Evolutionary conservation across 106 monocot genomes (phyloP), one percentile per base, ranked within the genome.

Genomic region (Platanthera zijinensis): DNA sequence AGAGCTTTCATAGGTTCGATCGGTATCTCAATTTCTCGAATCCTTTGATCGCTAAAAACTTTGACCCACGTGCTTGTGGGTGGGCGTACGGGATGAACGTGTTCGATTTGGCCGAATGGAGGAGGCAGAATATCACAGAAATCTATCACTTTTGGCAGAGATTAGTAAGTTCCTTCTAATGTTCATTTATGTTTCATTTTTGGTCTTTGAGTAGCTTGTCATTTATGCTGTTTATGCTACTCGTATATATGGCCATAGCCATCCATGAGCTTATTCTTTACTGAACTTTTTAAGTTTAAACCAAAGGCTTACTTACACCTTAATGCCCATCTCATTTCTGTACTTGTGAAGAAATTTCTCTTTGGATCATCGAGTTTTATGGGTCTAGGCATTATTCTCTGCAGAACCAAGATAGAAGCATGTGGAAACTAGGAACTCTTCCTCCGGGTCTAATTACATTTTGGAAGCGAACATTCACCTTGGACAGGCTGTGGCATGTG

Each of bases 51-150:
- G 78, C 85, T 32, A 88, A 88, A 57, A 88, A 83, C 68, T 88
- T 88, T 18, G 71, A 83, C 13, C 85, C 88, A 53, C 85, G 49
- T 59, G 85, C 88, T 73, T 88, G 88, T 80, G 88, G 88, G 2
- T 88, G 88, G 88, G 88, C 88, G 10, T 88, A 81, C 52, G 88
- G 88, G 28, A 88, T 88, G 88, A 88, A 88, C 62, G 80, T 88
- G 56, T 85, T 88, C 53, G 80, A 88, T 83, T 80, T 88, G 80
- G 79, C 74, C 54, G 88, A 85, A 52, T 88, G 88, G 88, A 85
- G 88, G 78, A 77, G 74, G 30, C 88, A 88, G 72, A 88, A 88
- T 52, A 85, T 88, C 69, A 88, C 88, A 5, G 83, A 88, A 63
- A 73, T 88, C 30, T 88, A 88, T 75, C 88, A 88, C 71, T 82